A percentile compares a stretch with the other conserved stretches of the same genome.
Conservation (phyloP, 2,329 filamentous ascomycete species). For the Dactylellina cionopaga region DNA sequence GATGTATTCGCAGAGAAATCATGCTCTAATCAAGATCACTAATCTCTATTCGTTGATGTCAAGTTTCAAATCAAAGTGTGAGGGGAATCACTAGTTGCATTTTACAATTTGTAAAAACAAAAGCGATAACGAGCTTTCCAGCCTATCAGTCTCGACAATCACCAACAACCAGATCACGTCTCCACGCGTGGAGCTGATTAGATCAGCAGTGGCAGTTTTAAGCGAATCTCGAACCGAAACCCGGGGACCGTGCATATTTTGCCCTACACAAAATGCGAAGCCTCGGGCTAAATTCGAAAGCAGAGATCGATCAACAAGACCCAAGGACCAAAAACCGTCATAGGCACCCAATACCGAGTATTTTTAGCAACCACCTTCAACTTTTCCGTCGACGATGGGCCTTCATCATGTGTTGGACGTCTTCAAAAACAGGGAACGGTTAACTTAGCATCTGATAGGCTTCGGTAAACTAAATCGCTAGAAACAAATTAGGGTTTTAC, state of each 20-base stretch:
- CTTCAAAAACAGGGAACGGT: conserved; percentile 6
- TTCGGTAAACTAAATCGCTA: too few species aligned
- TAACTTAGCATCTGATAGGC: neutral
- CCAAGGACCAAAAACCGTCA: conserved; percentile 33
- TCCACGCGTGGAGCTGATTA: conserved; percentile 10
- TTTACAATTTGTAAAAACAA: too few species aligned
- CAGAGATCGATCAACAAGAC: conserved; percentile 23
- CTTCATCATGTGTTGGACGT: neutral
- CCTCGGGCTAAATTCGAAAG: conserved; percentile 23
- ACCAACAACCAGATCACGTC: neutral
- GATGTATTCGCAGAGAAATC: too few species aligned
- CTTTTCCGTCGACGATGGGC: conserved; percentile 7
- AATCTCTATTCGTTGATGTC: too few species aligned
- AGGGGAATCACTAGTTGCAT: too few species aligned
- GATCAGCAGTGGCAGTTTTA: conserved; percentile 21
- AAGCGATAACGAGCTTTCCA: too few species aligned
- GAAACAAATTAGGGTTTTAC: too few species aligned
- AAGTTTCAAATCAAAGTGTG: too few species aligned
- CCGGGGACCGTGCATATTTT: conserved; percentile 3
- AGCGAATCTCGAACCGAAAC: conserved; percentile 20
- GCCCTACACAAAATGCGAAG: conserved; percentile 10
- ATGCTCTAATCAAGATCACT: too few species aligned
- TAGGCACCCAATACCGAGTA: conserved; percentile 26
- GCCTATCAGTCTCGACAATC: neutral
- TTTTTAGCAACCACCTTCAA: conserved; percentile 50